Evolutionary conservation across 805 yeast species (phyloP), one percentile per base, ranked within the genome.

Genomic region (Saccharomycopsis sp.): DNA sequence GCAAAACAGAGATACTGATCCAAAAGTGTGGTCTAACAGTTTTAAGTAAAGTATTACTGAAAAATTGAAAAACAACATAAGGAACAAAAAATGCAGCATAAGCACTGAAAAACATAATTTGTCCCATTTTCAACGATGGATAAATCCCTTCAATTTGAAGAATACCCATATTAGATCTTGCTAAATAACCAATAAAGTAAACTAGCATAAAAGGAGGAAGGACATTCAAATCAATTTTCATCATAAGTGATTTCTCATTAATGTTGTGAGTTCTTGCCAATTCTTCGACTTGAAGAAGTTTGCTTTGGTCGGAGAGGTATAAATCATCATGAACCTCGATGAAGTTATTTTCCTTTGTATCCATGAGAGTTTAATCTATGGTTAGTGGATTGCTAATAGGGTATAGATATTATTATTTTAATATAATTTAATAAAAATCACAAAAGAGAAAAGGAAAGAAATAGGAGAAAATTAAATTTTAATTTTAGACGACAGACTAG

Each of bases 121-220:
- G 81, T 2, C 61, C 59, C 35, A 85, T 64, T 11, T 67, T 54
- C 27, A 85, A 59, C 45, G 77, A 83, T 1, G 56, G 60, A 17
- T 69, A 68, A 67, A 85, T 66, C 8, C 87, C 87, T 56, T 83
- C 83, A 44, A 81, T 72, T 51, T 78, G 78, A 5, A 94, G 93
- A 60, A 85, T 83, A 20, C 89, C 78, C 50, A 85, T 81, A 59
- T 85, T 85, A 47, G 85, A 89, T 60, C 94, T 71, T 59, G 85
- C 93, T 56, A 85, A 64, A 56, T 84, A 85, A 1, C 90, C 81
- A 50, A 85, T 68, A 59, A 85, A 75, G 56, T 85, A 85, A 33
- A 85, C 67, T 26, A 84, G 56, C 57, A 86, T 77, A 53, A 85
- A 81, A 5, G 53, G 53, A 2, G 86, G 85, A 21, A 82, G 75